A percentile compares a stretch with the other conserved stretches of the same genome.
phyloP scores from a whole-genome alignment of 306 rosid genomes.

The Trifolium subterraneum region DNA sequence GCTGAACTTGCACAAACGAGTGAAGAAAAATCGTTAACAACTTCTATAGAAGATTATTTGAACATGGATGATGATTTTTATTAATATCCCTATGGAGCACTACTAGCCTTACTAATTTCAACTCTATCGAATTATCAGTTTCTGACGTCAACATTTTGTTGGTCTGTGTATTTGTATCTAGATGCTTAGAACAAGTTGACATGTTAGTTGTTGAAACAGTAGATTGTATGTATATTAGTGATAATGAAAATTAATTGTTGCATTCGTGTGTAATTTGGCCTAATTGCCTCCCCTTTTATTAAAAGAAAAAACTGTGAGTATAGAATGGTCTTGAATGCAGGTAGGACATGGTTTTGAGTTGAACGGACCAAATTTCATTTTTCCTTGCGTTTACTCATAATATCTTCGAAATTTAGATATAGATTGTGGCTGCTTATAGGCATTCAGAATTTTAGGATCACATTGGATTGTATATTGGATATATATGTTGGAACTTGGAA shows the following conservation, averaged over 20 bases:
- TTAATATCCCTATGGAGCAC: slow-evolving; percentile 49
- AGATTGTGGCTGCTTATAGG: neutral
- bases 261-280: no score
- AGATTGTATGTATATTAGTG: slow-evolving; percentile 37
- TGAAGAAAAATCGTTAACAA: slow-evolving; percentile 47
- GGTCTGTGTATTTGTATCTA: slow-evolving; percentile 30
- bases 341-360: slow-evolving; percentile 22
- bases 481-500: neutral
- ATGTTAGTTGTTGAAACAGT: slow-evolving; percentile 27
- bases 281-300: no score
- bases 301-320: slow-evolving; percentile 25
- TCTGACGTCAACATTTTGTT: slow-evolving; percentile 12
- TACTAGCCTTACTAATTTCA: slow-evolving; percentile 23
- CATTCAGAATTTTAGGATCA: neutral
- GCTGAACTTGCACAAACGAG: slow-evolving; percentile 65
- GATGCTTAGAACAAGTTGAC: slow-evolving; percentile 39
- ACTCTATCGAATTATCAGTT: slow-evolving; percentile 35
- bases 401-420: neutral
- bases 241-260: neutral
- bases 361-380: slow-evolving; percentile 1
- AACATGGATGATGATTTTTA: slow-evolving; percentile 57
- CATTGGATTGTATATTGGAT: neutral
- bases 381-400: neutral
- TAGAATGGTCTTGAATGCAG: slow-evolving; percentile 23
- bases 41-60: slow-evolving; percentile 42